These are phyloP conservation scores for Pleomassaria siparia DNA, from an alignment of 2,329 filamentous ascomycete genomes.

Conservation along the genomic window DNA sequence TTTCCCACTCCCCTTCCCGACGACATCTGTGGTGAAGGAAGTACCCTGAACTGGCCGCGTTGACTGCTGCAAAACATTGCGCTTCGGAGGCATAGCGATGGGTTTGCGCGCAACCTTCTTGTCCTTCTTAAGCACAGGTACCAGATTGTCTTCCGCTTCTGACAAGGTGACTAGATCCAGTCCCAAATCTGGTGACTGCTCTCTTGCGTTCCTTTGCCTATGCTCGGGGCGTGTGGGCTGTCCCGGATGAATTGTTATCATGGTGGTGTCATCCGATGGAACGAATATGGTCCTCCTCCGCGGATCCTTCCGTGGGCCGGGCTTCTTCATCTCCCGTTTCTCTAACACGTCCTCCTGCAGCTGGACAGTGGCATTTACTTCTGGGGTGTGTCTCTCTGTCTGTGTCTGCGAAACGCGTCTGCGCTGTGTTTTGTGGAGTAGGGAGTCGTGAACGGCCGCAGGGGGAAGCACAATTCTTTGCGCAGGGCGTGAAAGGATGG, in stretches of 20 bases:
- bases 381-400: conserved; percentile 23
- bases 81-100: conserved; percentile 51
- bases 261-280: conserved; percentile 53
- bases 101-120: conserved; percentile 42
- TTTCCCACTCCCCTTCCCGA: conserved; percentile 60
- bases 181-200: conserved; percentile 40
- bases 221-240: conserved; percentile 38
- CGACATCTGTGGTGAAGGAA: conserved; percentile 47
- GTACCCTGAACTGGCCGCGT: conserved; percentile 43
- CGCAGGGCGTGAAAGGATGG: conserved; percentile 40
- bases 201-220: conserved; percentile 26
- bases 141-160: conserved; percentile 40
- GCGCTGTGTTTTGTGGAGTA: conserved; percentile 27
- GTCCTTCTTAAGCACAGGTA: conserved; percentile 34
- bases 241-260: conserved; percentile 55
- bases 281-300: conserved; percentile 54
- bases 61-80: conserved; percentile 52
- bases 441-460: conserved; percentile 22
- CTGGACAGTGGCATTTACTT: conserved; percentile 32
- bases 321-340: conserved; percentile 35
- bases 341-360: conserved; percentile 33
- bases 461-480: conserved; percentile 35
- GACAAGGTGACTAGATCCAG: conserved; percentile 42
- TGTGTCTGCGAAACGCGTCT: conserved; percentile 41
- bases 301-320: conserved; percentile 42